Conservation (phyloP, 805 yeast genomes). For the Pichia ethanolica region DNA sequence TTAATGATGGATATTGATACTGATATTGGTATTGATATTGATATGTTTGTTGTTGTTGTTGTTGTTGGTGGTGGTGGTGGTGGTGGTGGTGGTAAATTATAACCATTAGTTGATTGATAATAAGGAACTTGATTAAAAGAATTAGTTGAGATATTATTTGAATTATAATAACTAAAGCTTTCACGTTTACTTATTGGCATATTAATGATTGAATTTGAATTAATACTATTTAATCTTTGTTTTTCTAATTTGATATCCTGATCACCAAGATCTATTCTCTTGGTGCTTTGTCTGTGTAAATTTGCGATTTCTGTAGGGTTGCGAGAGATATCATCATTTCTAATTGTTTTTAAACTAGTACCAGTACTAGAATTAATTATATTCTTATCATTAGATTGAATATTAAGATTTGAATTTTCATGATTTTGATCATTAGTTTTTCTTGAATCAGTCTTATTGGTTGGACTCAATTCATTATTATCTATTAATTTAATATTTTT, state of each 20-base stretch:
- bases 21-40: background rate
- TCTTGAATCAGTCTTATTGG: background rate
- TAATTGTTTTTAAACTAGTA: background rate
- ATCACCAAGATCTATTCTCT: constrained; percentile 1
- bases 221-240: background rate
- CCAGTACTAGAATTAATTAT: background rate
- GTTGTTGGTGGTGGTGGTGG: background rate
- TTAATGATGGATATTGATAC: background rate
- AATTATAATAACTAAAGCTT: background rate
- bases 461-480: background rate
- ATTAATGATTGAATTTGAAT: background rate
- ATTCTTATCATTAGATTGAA: background rate
- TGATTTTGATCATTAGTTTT: background rate
- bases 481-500: no score
- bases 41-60: background rate
- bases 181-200: background rate
- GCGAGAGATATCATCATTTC: background rate
- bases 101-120: background rate
- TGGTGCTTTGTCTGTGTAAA: background rate
- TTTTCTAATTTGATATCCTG: background rate
- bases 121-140: background rate
- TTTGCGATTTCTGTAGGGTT: constrained; percentile 1
- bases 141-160: background rate
- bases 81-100: background rate
- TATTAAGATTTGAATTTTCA: background rate